These are phyloP conservation scores for Echinosophora koreensis DNA, from an alignment of 306 rosid genomes.

Conservation along the genomic window DNA sequence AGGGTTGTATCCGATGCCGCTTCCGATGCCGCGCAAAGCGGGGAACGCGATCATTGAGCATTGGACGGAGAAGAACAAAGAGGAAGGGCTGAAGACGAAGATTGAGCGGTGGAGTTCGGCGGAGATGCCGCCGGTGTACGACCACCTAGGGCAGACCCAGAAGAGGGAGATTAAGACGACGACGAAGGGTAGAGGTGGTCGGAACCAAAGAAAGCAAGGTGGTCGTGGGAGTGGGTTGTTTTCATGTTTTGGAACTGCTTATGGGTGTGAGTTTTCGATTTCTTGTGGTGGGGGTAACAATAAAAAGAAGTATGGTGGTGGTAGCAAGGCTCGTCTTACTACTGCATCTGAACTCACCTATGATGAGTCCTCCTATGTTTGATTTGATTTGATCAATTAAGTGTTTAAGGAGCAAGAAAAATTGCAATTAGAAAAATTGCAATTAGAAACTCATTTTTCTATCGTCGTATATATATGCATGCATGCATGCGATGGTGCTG, in stretches of 20 bases:
- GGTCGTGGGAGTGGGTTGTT: constrained; percentile 52
- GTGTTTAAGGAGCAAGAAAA: not conserved
- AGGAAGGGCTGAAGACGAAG: constrained; percentile 63
- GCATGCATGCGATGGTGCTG: not conserved
- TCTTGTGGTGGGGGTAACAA: constrained; percentile 69
- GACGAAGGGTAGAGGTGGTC: not conserved
- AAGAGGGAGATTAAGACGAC: not conserved
- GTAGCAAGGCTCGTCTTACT: constrained; percentile 37
- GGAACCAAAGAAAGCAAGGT: not conserved
- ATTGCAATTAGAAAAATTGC: not conserved
- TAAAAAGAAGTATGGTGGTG: constrained; percentile 50
- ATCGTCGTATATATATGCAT: not conserved
- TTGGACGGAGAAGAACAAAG: constrained; percentile 58
- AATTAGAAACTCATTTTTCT: not conserved
- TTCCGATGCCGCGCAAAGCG: not conserved
- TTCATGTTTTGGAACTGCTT: constrained; percentile 76
- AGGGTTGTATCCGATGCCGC: constrained; percentile 60
- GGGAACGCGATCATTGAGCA: constrained; percentile 57
- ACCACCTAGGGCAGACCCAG: constrained; percentile 16
- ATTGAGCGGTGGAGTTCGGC: constrained; percentile 68
- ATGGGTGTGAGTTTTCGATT: constrained; percentile 75
- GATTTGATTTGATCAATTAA: not conserved
- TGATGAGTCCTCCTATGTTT: constrained; percentile 56
- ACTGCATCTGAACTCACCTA: constrained; percentile 59
- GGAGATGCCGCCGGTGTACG: constrained; percentile 59